Evolutionary conservation across 495 filamentous ascomycete species (phyloP).

Genomic region (Aspergillus incahuasiensis): DNA sequence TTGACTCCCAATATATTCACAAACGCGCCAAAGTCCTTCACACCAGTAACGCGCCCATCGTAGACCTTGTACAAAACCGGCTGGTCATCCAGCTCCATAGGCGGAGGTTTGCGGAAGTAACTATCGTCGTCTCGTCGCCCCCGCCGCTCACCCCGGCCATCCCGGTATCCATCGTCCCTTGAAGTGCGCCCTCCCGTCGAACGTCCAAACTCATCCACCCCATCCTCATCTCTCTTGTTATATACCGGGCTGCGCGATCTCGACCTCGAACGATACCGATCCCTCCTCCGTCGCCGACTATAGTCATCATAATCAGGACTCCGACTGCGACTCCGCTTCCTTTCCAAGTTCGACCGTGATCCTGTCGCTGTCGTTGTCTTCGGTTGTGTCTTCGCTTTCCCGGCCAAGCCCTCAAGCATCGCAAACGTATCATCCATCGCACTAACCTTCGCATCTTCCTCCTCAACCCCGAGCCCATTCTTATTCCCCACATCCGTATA

Average conservation of each 20-base stretch:
- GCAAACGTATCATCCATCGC: slow-evolving; percentile 93
- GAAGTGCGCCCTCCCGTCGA: slow-evolving; percentile 34
- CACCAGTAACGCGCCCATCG: slow-evolving; percentile 78
- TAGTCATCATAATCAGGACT: slow-evolving; percentile 64
- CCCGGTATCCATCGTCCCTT: slow-evolving; percentile 40
- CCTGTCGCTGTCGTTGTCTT: slow-evolving; percentile 13
- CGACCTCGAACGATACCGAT: slow-evolving; percentile 53
- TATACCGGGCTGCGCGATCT: slow-evolving; percentile 44
- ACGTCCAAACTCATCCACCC: slow-evolving; percentile 60
- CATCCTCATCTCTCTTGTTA: slow-evolving; percentile 48
- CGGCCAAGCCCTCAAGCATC: slow-evolving; percentile 78
- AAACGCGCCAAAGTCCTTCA: slow-evolving; percentile 95
- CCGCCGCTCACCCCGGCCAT: slow-evolving; percentile 38
- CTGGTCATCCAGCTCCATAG: slow-evolving; percentile 72
- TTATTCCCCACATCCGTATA: slow-evolving; percentile 7
- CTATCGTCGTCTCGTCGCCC: slow-evolving; percentile 50
- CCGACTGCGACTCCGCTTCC: slow-evolving; percentile 62
- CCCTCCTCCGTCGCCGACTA: slow-evolving; percentile 46
- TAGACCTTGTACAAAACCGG: slow-evolving; percentile 87
- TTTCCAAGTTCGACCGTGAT: slow-evolving; percentile 23
- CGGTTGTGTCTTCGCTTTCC: slow-evolving; percentile 45
- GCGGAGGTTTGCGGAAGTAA: slow-evolving; percentile 65
- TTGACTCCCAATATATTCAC: slow-evolving; percentile 84
- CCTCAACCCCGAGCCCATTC: slow-evolving; percentile 23
- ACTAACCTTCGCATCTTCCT: slow-evolving; percentile 39